Conservation (phyloP, 805 yeast species). For the Starmerella floricola region DNA sequence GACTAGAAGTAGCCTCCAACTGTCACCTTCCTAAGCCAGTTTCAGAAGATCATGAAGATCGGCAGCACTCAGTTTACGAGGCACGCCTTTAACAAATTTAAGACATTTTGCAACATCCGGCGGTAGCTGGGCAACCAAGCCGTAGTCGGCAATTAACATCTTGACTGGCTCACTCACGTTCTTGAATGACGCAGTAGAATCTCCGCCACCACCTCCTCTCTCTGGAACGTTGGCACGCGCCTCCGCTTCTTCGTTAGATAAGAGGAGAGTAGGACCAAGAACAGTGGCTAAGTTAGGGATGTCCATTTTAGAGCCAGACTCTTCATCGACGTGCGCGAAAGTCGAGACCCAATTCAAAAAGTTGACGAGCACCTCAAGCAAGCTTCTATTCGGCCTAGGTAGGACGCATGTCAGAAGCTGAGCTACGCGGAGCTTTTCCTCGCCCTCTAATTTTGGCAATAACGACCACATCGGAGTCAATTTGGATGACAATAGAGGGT, state of each 20-base stretch:
- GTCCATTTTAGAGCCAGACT: constrained; percentile 81
- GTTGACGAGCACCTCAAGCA: constrained; percentile 70
- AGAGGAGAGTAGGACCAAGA: constrained; percentile 80
- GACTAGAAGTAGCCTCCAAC: no score
- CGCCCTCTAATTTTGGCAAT: constrained; percentile 27
- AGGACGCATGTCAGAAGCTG: constrained; percentile 56
- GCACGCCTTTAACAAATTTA: constrained; percentile 6
- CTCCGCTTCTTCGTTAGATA: constrained; percentile 37
- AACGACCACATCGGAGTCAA: constrained; percentile 68
- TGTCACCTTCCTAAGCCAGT: neutral
- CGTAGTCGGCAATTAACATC: constrained; percentile 67
- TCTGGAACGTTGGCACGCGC: neutral
- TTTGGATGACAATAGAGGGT: constrained; percentile 67
- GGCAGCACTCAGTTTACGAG: constrained; percentile 6
- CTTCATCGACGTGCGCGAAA: constrained; percentile 79
- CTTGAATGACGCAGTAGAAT: constrained; percentile 37
- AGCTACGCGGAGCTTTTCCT: constrained; percentile 33
- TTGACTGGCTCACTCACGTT: constrained; percentile 85
- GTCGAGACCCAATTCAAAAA: constrained; percentile 94
- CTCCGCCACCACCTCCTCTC: neutral
- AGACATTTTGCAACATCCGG: constrained; percentile 36
- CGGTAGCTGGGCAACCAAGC: constrained; percentile 69
- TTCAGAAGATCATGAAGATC: constrained; percentile 9
- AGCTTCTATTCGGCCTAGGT: constrained; percentile 70
- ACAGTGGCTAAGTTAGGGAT: constrained; percentile 91